Base-by-base conservation (phyloP, 495 filamentous ascomycete species). In the Amphirosellinia nigrospora region DNA sequence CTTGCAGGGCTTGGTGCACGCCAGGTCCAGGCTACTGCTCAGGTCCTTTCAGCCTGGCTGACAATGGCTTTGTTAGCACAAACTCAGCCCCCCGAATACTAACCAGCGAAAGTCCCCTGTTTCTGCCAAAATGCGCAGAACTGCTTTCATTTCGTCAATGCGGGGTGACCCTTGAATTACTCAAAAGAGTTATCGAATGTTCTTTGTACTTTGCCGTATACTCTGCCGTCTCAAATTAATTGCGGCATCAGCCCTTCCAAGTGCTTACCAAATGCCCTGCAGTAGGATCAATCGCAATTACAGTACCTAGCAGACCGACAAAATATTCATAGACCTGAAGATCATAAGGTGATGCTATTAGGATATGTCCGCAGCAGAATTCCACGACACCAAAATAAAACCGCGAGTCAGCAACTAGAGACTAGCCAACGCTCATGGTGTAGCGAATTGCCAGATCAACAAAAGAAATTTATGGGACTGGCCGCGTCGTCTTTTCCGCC, bases 401-500 rank as follows among this genome's bases (percentile, higher is more conserved):
- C 11, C 21, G 8, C 52, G 64, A 67, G 64, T 67, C 64, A 67
- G 64, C 19, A 34, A 58, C 50, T 36, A 28, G 2, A 41, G 34
- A 62, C 11, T 19, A 15, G 43, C 6, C 50, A 28, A n/a, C 21
- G 63, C 39, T 65, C 19, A 26, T 1, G 32, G 16, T 43, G 64
- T 11, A 34, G 16, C 32, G 64, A 4, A 34, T 43, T 45, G 50
- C 50, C 38, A 66, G 23, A 56, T 45, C 50, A 66, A 41, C 50
- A 34, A 16, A 43, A 52, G 30, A 43, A 45, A 59, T 32, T 43
- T 48, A 53, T 46, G 50, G 66, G 43, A 26, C 23, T 32, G 38
- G 41, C 56, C 66, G 66, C 66, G 66, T 69, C 58, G 46, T 46
- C 66, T 32, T 53, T 53, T 39, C 19, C 38, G 50, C 64, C 64